Evolutionary conservation across 2,329 filamentous ascomycete genomes (phyloP).

Genomic region (Metarhizium sp.): DNA sequence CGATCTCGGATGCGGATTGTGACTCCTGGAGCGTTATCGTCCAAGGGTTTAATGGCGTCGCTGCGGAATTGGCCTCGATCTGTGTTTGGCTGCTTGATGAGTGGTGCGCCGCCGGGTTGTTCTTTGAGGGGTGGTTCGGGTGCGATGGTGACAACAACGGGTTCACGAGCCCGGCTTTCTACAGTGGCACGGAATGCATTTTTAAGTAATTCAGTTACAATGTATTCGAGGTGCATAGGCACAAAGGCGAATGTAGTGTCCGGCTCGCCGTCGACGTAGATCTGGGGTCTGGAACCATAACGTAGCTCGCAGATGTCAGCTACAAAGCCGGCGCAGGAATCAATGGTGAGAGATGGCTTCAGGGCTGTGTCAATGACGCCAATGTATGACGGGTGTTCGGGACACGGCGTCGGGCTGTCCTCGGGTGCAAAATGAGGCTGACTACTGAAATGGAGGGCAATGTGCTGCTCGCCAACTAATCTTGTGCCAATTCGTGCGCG

Average conservation of each 20-base stretch:
- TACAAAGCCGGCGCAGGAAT: constrained; percentile 80
- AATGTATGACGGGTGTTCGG: constrained; percentile 61
- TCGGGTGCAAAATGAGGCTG: constrained; percentile 59
- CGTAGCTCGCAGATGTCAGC: constrained; percentile 95
- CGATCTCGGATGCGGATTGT: constrained; percentile 93
- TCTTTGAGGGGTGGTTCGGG: constrained; percentile 43
- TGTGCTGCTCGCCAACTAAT: constrained; percentile 91
- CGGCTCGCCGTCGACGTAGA: constrained; percentile 76
- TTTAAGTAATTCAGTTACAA: constrained; percentile 91
- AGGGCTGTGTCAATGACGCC: constrained; percentile 92
- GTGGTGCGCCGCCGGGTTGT: constrained; percentile 13
- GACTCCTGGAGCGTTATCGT: constrained; percentile 67
- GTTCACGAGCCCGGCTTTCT: constrained; percentile 71
- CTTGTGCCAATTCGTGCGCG: constrained; percentile 89
- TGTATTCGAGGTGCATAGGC: constrained; percentile 94
- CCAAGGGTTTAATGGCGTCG: constrained; percentile 46
- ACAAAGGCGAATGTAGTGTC: constrained; percentile 82
- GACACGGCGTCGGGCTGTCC: constrained; percentile 39
- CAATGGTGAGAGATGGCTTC: constrained; percentile 70
- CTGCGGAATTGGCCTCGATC: constrained; percentile 30
- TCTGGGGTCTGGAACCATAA: constrained; percentile 76
- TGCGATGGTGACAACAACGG: constrained; percentile 87
- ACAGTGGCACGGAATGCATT: constrained; percentile 93
- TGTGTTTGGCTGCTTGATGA: constrained; percentile 25
- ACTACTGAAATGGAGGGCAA: constrained; percentile 68